Percentiles rank a stretch among this genome's conserved stretches.
Conservation (phyloP, 495 filamentous ascomycete genomes). For the Lichina pygmaea region DNA sequence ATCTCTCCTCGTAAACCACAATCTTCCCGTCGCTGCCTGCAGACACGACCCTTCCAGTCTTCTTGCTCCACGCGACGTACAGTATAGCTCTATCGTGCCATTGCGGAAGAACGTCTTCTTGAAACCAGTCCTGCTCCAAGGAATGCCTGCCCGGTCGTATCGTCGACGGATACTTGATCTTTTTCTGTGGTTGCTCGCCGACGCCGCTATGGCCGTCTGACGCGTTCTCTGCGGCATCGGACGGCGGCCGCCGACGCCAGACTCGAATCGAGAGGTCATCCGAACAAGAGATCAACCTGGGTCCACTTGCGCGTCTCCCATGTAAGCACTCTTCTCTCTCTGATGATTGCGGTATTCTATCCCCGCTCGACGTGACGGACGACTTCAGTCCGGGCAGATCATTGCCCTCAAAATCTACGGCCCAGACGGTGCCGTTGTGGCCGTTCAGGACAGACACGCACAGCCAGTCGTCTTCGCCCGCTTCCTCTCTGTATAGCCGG, state of each 20-base stretch:
- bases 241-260: conserved; percentile 39
- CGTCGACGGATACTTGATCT: not conserved
- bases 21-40: conserved; percentile 68
- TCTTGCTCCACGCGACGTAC: conserved; percentile 49
- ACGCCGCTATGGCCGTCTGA: not conserved
- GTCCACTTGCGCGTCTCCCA: conserved; percentile 14
- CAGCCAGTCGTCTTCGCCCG: conserved; percentile 51
- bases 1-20: conserved; percentile 48
- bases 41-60: conserved; percentile 48
- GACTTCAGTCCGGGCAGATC: conserved; percentile 5
- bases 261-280: conserved; percentile 54
- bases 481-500: conserved; percentile 67
- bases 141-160: not conserved
- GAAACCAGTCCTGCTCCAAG: conserved; percentile 42
- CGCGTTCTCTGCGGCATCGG: conserved; percentile 11
- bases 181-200: conserved; percentile 9
- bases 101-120: conserved; percentile 40
- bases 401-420: conserved; percentile 42
- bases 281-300: conserved; percentile 48
- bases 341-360: not conserved
- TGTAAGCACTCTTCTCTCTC: not conserved
- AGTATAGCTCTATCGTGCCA: conserved; percentile 64
- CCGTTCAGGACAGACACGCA: conserved; percentile 61
- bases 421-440: conserved; percentile 70
- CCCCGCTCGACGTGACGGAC: not conserved